These are phyloP conservation scores for Breynia disticha DNA, from an alignment of 441 rosid genomes.

Conservation along the genomic window DNA sequence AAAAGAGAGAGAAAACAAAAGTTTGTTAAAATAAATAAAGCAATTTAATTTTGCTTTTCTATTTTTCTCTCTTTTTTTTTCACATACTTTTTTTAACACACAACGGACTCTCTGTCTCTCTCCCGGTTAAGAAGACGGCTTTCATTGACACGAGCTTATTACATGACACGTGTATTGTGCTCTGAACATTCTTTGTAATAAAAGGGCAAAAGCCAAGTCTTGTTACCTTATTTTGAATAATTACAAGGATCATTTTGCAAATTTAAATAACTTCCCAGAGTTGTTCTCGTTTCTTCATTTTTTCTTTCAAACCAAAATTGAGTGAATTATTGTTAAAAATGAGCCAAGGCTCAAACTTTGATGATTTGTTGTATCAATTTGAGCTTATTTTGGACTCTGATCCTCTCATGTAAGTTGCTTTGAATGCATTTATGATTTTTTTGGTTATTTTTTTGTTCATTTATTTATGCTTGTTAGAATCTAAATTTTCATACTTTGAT, in stretches of 20 bases:
- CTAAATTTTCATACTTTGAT: too few species aligned
- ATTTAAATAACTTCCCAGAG: too few species aligned
- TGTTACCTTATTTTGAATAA: too few species aligned
- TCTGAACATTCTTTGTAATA: background rate
- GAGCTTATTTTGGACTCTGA: slow-evolving; percentile 59
- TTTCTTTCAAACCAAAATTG: background rate
- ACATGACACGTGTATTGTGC: slow-evolving; percentile 9
- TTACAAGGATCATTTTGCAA: too few species aligned
- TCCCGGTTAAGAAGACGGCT: slow-evolving; percentile 8
- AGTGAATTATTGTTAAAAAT: background rate
- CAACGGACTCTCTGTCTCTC: slow-evolving; percentile 1
- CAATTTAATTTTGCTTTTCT: slow-evolving; percentile 5
- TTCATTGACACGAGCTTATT: slow-evolving; percentile 10
- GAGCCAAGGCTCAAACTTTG: background rate
- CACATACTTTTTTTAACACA: slow-evolving; percentile 5
- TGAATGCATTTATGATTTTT: background rate
- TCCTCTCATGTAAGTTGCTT: slow-evolving; percentile 51
- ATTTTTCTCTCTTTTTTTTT: slow-evolving; percentile 4
- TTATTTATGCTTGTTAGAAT: background rate
- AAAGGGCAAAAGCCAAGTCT: background rate
- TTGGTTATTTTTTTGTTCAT: background rate
- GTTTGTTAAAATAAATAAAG: slow-evolving; percentile 7
- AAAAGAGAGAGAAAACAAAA: background rate
- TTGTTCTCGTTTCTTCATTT: too few species aligned
- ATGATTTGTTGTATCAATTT: slow-evolving; percentile 38